Base-by-base conservation (phyloP, 495 filamentous ascomycete genomes). In the Talaromyces ruber region DNA sequence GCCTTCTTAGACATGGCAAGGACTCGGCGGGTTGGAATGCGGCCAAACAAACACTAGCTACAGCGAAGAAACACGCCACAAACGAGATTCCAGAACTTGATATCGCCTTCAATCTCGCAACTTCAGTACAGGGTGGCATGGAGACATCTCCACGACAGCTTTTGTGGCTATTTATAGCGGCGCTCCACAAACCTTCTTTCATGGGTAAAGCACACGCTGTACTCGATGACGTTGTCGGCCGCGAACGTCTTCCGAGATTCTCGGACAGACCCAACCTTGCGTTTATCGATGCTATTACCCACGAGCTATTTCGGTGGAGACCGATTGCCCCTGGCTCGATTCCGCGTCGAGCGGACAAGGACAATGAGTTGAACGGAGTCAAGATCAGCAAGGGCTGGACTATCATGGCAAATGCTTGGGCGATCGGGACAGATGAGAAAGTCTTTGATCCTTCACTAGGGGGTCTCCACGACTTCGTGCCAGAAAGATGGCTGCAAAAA, bases 381-480 rank as follows among this genome's bases (percentile, higher is more conserved):
- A 76, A 70, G 55, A 83, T 85, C 62, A 71, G 70, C 53, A 82
- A 81, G 65, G 76, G 75, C 1, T 79, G 76, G 0, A 77, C 82
- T 28, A 65, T 85, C 18, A 71, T 85, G 39, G 80, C 81, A 0
- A 83, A 82, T 62, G 81, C 82, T 64, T 85, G 82, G 81, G 64
- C 65, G 0, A 71, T 74, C 53, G 63, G 68, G 2, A 18, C 18
- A 7, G 47, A 52, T n/a, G n/a, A 12, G 6, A 52, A 52, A 52
- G 12, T n/a, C 11, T 52, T 52, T 52, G 47, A n/a, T 9, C 30
- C 30, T 32, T 8, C 30, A 9, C 2, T 32, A 32, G 24, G n/a
- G 9, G 47, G 24, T 52, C 12, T 25, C 1, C 3, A 52, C 12
- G 47, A 52, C 9, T 52, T 52, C 6, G n/a, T 52, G 3, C 47